phyloP scores from a whole-genome alignment of 768 basidiomycete species.

The Coprinopsis sp. region DNA sequence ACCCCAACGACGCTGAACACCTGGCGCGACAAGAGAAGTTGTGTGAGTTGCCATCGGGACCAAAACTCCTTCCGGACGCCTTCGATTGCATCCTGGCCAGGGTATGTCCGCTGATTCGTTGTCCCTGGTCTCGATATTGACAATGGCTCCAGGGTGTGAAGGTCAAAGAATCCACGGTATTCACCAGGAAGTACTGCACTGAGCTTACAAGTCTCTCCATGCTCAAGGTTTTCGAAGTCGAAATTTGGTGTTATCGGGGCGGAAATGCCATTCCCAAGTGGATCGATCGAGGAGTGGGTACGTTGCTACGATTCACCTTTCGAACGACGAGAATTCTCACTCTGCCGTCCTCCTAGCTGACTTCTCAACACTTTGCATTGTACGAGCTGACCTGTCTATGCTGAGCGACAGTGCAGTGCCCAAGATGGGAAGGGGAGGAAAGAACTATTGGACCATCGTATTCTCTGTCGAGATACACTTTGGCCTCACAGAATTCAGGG shows the following conservation, averaged over 20 bases:
- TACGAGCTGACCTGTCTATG: conserved; percentile 72
- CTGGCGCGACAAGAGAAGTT: conserved; percentile 56
- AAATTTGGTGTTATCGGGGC: conserved; percentile 83
- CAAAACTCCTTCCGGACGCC: conserved; percentile 72
- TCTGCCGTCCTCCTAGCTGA: conserved; percentile 37
- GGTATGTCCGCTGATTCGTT: conserved; percentile 32
- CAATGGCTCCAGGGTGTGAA: conserved; percentile 47
- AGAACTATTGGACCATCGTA: conserved; percentile 79
- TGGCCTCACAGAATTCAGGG: conserved; percentile 76
- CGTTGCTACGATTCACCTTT: conserved; percentile 14
- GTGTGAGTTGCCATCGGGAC: conserved; percentile 74
- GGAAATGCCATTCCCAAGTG: conserved; percentile 66
- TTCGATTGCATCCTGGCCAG: conserved; percentile 76
- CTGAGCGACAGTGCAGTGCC: conserved; percentile 67
- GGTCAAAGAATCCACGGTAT: conserved; percentile 79
- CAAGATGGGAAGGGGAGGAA: conserved; percentile 58
- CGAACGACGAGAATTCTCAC: not conserved
- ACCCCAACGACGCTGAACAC: conserved; percentile 64
- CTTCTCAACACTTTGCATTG: conserved; percentile 74
- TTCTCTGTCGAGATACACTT: conserved; percentile 84
- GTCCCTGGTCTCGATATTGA: conserved; percentile 4
- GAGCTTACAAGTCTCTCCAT: conserved; percentile 74
- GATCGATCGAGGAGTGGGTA: conserved; percentile 61
- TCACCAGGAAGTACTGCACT: conserved; percentile 78
- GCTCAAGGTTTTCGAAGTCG: conserved; percentile 77